A percentile compares a stretch with the other conserved stretches of the same genome.
These are phyloP conservation scores for Ceratocystis alfenasii DNA, from an alignment of 2,329 filamentous ascomycete species.

Conservation along the genomic window DNA sequence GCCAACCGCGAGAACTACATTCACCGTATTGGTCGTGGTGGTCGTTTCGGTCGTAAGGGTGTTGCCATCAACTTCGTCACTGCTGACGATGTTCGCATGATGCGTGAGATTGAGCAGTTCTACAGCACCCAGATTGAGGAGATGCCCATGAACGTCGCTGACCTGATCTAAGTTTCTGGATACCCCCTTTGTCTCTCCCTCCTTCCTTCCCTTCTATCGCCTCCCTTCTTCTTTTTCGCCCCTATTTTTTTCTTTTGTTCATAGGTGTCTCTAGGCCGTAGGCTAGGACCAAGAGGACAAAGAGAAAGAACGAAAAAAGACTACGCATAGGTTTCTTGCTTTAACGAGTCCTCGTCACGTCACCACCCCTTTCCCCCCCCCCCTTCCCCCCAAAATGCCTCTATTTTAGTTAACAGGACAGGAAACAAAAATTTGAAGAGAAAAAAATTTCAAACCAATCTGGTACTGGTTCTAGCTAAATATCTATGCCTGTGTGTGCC, in stretches of 20 bases:
- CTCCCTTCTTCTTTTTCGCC: slow-evolving; percentile 6
- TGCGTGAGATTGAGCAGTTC: slow-evolving; percentile 99
- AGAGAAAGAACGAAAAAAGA: background rate
- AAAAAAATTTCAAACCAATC: slow-evolving; percentile 22
- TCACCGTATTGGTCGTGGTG: slow-evolving; percentile 97
- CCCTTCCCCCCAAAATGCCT: slow-evolving; percentile 11
- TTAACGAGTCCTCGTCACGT: slow-evolving; percentile 6
- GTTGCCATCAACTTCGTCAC: slow-evolving; percentile 99
- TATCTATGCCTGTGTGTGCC: slow-evolving; percentile 5
- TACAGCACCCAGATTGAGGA: slow-evolving; percentile 99
- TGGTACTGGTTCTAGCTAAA: background rate
- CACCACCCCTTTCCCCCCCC: background rate
- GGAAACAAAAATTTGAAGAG: slow-evolving; percentile 22
- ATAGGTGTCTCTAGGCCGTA: background rate
- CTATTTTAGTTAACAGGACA: slow-evolving; percentile 16
- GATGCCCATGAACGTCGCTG: slow-evolving; percentile 93
- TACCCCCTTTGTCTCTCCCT: slow-evolving; percentile 14
- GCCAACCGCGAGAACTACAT: slow-evolving; percentile 99
- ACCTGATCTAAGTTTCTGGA: slow-evolving; percentile 50
- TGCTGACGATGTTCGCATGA: slow-evolving; percentile 97
- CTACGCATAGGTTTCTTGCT: slow-evolving; percentile 7
- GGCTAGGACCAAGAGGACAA: background rate
- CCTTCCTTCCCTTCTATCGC: background rate
- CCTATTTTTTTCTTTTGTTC: slow-evolving; percentile 10
- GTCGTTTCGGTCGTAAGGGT: slow-evolving; percentile 99